Base-by-base conservation (phyloP, 192 early-diverging fungal species). In the Backusella mclennaniae region DNA sequence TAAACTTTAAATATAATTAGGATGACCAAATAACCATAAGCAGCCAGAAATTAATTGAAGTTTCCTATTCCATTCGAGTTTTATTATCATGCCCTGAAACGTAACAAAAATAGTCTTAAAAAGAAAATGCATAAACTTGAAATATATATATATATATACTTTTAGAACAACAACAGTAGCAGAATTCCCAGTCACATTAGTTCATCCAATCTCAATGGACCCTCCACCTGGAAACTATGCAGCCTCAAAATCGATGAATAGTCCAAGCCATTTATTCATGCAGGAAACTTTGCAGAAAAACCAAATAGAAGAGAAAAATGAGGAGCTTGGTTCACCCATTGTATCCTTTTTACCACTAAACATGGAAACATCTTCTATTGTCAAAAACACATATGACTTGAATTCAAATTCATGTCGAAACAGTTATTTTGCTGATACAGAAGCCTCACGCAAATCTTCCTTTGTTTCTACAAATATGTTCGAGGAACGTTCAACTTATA, bases 191-290 rank as follows among this genome's bases (percentile, higher is more conserved):
- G 46, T 79, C 15, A 52, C 63, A 35, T 29, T 79, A 14, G 71
- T 74, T 0, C 72, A 79, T 29, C 71, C 56, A 29, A 73, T 79
- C 9, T 66, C 77, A 17, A 69, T 74, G 35, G 66, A 71, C 29
- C 77, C 71, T n/a, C 77, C 71, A 4, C 77, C 77, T 36, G 67
- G 67, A 68, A 68, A 15, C 6, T 68, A 68, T 29, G 4, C 56
- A 29, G 12, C 56, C 26, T 63, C 35, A 19, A 36, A 35, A 68
- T 35, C 67, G 4, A 3, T 33, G 7, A 36, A 33, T 15, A 17
- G n/a, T 4, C 4, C 11, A 35, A 17, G 29, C 26, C 67, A 36
- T 68, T 8, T 68, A 19, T 68, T 35, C 29, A n/a, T 36, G 14
- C 29, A 36, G 3, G n/a, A 68, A 9, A 68, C 19, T 36, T 68